A percentile compares a stretch with the other conserved stretches of the same genome.
phyloP scores from a whole-genome alignment of 306 rosid genomes.

The Fagus sylvatica region DNA sequence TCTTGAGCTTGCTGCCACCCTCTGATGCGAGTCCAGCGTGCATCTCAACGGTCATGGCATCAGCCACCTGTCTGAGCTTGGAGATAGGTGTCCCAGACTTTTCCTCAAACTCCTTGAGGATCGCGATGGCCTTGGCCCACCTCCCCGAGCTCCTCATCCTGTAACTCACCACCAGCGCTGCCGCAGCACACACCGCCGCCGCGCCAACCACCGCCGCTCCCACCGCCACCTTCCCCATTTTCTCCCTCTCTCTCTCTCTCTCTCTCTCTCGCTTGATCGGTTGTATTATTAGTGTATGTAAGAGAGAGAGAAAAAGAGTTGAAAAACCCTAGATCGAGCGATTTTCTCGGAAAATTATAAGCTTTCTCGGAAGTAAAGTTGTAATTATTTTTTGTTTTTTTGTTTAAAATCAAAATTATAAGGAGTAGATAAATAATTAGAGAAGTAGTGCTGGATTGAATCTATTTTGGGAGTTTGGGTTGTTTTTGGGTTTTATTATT shows the following conservation, averaged over 20 bases:
- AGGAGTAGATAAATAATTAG: background rate
- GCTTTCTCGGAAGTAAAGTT: slow-evolving; percentile 2
- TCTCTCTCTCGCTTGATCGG: background rate
- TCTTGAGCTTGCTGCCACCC: slow-evolving; percentile 94
- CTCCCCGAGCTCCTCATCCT: slow-evolving; percentile 49
- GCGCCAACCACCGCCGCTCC: slow-evolving; percentile 70
- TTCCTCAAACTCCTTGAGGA: slow-evolving; percentile 68
- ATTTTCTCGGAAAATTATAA: background rate
- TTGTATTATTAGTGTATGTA: background rate
- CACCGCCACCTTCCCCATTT: slow-evolving; percentile 70
- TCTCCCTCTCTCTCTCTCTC: background rate
- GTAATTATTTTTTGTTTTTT: background rate
- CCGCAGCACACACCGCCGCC: slow-evolving; percentile 76
- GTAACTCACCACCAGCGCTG: slow-evolving; percentile 67
- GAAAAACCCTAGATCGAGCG: background rate
- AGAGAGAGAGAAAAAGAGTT: slow-evolving; percentile 1
- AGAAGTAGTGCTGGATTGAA: background rate
- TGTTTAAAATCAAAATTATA: too few relatives aligned
- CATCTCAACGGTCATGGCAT: slow-evolving; percentile 96
- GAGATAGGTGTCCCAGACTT: slow-evolving; percentile 63
- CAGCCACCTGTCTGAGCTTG: slow-evolving; percentile 74
- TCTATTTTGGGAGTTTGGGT: background rate
- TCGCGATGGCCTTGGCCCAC: slow-evolving; percentile 54
- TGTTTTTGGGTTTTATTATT: background rate
- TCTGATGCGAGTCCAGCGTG: slow-evolving; percentile 95